These are phyloP conservation scores for Solanum verrucosum DNA, from an alignment of 257 asterid species.

Conservation along the genomic window DNA sequence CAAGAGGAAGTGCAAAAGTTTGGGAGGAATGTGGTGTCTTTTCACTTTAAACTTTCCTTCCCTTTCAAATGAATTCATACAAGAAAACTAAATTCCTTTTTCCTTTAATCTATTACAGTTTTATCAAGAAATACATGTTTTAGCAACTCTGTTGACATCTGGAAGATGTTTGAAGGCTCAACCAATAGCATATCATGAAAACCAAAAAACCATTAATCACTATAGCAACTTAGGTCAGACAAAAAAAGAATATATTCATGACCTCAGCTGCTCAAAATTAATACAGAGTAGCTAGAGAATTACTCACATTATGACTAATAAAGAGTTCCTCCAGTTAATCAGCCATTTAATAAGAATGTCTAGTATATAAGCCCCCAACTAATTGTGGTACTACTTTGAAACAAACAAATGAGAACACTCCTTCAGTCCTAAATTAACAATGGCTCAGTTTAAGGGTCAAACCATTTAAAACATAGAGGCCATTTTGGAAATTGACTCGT, in stretches of 20 bases:
- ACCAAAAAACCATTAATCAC: not conserved
- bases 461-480: not conserved
- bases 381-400: not conserved
- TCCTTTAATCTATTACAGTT: not conserved
- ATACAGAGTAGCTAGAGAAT: not conserved
- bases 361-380: not conserved
- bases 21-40: not conserved
- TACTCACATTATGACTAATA: not conserved
- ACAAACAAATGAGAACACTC: not conserved
- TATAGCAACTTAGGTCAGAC: not conserved
- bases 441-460: not conserved
- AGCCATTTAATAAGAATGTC: not conserved
- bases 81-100: not conserved
- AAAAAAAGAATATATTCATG: not conserved
- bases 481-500: not conserved
- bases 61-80: not conserved
- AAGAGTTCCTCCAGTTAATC: not conserved
- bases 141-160: not conserved
- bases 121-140: not conserved
- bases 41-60: not conserved
- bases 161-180: not conserved
- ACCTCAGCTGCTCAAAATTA: not conserved
- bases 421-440: not conserved
- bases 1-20: not conserved
- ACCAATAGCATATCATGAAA: not conserved